Base-by-base conservation (phyloP, 2,329 filamentous ascomycete genomes). In the Cladophialophora chaetospira region DNA sequence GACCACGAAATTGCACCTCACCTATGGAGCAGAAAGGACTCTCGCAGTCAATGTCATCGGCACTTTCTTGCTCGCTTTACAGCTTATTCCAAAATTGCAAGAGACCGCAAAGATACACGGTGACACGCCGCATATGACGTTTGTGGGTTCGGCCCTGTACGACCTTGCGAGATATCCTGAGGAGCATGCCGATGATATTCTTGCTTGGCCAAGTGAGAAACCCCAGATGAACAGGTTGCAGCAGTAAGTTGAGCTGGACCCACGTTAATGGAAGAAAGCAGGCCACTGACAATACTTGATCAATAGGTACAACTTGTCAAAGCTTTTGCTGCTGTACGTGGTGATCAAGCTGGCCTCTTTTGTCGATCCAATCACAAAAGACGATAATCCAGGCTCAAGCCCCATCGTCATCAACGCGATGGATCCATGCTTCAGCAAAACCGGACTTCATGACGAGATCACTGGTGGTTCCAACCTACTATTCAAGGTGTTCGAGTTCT, bases 1-100 rank as follows among this genome's bases (percentile, higher is more conserved):
- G 13, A 13, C 23, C 21, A 17, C 31, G 5, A 31, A 48, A 4
- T 48, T 48, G 23, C 21, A 33, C 17, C 45, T 60, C 82, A 3
- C 29, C 29, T 77, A 80, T 48, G 75, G 70, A 0, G 70, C 78
- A 25, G 82, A 85, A 67, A 65, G 59, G 13, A 75, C 67, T 0
- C 67, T 84, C 21, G 79, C 76, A 23, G 57, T 65, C 25, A 68
- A 68, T 26, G 62, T 55, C 31, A 45, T 68, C 13, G 48, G 54
- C 47, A 68, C 64, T 0, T 61, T 62, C 5, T 54, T 68, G 2
- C 46, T 68, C 2, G 59, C 65, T 1, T 44, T 63, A 1, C 58
- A 65, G 3, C 46, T 67, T 3, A 26, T 66, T 1, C 63, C 66
- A 2, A 21, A 55, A 6, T 61, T 67, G 5, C 44, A 54, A 10